These are phyloP conservation scores for Malus hybrid DNA, from an alignment of 331 rosid genomes.

Conservation along the genomic window DNA sequence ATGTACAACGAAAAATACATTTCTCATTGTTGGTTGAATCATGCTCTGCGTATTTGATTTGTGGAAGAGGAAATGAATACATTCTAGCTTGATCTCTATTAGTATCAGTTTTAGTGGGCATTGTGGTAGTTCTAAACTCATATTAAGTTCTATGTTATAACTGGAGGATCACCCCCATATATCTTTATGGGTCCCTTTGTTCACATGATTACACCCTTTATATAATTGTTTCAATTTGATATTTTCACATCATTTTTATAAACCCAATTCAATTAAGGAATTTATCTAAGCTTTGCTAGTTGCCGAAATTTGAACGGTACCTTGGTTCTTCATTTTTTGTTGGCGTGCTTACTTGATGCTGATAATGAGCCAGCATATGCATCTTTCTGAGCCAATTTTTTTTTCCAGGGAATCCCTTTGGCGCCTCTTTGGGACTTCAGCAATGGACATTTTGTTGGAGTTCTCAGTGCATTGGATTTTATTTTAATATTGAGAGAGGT, in stretches of 20 bases:
- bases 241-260: not conserved
- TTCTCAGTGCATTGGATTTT: slow-evolving; percentile 89
- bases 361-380: slow-evolving; percentile 16
- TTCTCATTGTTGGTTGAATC: not conserved
- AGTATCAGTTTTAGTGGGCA: not conserved
- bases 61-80: not conserved
- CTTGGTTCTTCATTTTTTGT: not conserved
- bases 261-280: not conserved
- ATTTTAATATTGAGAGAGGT: slow-evolving; percentile 95
- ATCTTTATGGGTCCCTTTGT: not conserved
- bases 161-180: not conserved
- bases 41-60: not conserved
- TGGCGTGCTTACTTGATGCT: slow-evolving; percentile 10
- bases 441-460: slow-evolving; percentile 88
- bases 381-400: slow-evolving; percentile 16
- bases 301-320: not conserved
- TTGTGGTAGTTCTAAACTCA: not conserved
- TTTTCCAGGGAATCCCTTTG: slow-evolving; percentile 72
- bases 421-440: slow-evolving; percentile 96
- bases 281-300: slow-evolving; percentile 1
- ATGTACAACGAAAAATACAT: slow-evolving; percentile 6
- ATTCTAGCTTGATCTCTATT: not conserved
- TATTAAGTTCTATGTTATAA: not conserved
- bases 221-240: not conserved
- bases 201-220: not conserved